Percentiles rank a stretch among this genome's conserved stretches.
phyloP scores from a whole-genome alignment of 1,139 yeast genomes.

The Maudiozyma humilis region DNA sequence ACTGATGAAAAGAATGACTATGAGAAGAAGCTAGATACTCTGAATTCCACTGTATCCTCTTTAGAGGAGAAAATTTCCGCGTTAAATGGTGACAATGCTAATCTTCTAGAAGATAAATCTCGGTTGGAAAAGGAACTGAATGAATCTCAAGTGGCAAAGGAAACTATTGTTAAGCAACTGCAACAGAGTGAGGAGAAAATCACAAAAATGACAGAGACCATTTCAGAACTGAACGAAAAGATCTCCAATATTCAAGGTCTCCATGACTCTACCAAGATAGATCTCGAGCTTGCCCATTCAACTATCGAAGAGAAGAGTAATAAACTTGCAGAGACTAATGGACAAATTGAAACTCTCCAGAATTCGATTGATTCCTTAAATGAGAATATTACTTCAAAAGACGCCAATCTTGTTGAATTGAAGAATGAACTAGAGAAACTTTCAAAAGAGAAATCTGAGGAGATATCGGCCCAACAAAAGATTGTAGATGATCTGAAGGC shows the following conservation, averaged over 20 bases:
- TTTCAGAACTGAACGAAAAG: conserved; percentile 3
- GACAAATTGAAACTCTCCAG: too few relatives aligned
- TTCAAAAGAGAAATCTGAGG: not conserved
- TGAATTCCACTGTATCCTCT: too few relatives aligned
- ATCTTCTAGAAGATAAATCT: not conserved
- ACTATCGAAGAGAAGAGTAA: not conserved
- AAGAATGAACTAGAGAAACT: not conserved
- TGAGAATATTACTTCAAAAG: too few relatives aligned
- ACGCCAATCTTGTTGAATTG: not conserved
- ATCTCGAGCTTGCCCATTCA: not conserved
- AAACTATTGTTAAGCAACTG: not conserved
- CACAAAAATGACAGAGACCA: not conserved
- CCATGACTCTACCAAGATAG: not conserved
- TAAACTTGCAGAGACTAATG: too few relatives aligned
- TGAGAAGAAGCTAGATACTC: conserved; percentile 7
- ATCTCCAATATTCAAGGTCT: conserved; percentile 7
- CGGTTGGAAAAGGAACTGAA: not conserved
- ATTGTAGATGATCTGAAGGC: not conserved
- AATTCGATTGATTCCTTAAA: too few relatives aligned
- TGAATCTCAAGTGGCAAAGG: not conserved
- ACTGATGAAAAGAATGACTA: conserved; percentile 9
- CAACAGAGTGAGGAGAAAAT: not conserved
- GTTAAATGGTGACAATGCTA: too few relatives aligned
- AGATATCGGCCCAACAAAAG: not conserved
- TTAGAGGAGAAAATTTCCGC: not conserved